Conservation (phyloP, 139 green algal species). For the Chlorella sorokiniana region DNA sequence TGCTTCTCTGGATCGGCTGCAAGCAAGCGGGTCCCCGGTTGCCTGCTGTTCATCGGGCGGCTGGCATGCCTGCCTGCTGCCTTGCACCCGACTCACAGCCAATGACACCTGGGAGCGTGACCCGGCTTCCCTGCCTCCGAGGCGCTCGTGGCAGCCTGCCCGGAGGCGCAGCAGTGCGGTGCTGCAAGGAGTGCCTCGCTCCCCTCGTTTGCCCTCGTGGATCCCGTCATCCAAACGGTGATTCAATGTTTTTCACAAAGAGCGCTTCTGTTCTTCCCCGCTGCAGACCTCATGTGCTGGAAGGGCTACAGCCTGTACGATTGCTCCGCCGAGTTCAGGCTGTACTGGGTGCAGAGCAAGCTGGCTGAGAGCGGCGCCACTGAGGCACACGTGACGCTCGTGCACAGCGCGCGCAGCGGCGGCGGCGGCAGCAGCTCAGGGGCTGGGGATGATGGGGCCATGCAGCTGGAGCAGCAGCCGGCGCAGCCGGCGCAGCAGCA, state of each 20-base stretch:
- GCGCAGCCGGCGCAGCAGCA: background rate
- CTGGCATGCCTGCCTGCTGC: background rate
- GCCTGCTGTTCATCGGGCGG: background rate
- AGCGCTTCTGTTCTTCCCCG: no score
- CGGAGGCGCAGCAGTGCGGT: no score
- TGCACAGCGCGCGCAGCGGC: background rate
- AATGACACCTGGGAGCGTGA: background rate
- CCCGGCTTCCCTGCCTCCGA: background rate
- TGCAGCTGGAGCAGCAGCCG: background rate
- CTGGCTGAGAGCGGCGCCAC: slow-evolving; percentile 57
- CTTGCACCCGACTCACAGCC: no score
- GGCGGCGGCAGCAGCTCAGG: background rate
- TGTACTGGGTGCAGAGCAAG: slow-evolving; percentile 76
- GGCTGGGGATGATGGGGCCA: background rate
- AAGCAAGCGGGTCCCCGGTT: no score
- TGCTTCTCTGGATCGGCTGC: background rate
- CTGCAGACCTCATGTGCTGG: slow-evolving; percentile 87
- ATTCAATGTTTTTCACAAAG: background rate
- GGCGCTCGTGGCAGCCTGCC: no score
- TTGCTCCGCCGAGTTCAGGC: slow-evolving; percentile 85
- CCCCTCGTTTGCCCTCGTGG: background rate
- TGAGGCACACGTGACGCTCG: background rate
- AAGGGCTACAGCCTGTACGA: slow-evolving; percentile 80
- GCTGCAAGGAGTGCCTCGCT: no score
- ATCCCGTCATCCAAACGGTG: background rate